A percentile compares a stretch with the other conserved stretches of the same genome.
phyloP scores from a whole-genome alignment of 1,284 basidiomycete genomes.

The Rhodotorula sp. region DNA sequence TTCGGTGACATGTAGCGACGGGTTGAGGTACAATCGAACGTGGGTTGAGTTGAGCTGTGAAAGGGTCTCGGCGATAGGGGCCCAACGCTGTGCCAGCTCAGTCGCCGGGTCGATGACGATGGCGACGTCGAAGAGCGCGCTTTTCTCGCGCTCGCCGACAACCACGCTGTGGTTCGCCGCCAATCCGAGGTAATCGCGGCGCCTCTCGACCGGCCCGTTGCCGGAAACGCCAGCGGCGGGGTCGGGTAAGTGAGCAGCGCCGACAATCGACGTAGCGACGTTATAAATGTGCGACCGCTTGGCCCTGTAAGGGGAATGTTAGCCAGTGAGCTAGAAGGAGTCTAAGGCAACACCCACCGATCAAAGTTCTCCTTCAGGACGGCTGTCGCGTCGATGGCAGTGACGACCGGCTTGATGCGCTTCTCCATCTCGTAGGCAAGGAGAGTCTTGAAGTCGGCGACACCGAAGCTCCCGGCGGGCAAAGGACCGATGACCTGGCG shows the following conservation, averaged over 20 bases:
- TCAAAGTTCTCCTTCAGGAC: neutral
- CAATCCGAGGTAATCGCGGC: constrained; percentile 61
- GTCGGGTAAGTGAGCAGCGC: constrained; percentile 61
- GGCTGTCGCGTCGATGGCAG: constrained; percentile 55
- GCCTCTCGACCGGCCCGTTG: constrained; percentile 47
- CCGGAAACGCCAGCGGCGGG: constrained; percentile 67
- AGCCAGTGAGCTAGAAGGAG: neutral
- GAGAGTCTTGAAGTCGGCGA: constrained; percentile 66
- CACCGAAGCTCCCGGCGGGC: constrained; percentile 57
- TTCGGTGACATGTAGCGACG: constrained; percentile 60
- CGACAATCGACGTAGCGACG: constrained; percentile 66
- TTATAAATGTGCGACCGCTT: constrained; percentile 65
- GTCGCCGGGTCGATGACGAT: constrained; percentile 81
- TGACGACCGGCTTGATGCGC: constrained; percentile 64
- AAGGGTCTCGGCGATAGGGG: constrained; percentile 61
- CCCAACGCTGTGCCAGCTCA: constrained; percentile 79
- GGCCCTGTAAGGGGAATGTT: neutral
- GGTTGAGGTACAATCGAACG: constrained; percentile 73
- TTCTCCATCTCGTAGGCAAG: constrained; percentile 69
- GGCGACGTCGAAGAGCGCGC: constrained; percentile 69
- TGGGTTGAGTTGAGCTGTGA: constrained; percentile 55
- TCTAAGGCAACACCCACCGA: neutral
- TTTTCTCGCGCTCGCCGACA: constrained; percentile 63
- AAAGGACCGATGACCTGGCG: constrained; percentile 66
- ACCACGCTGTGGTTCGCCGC: constrained; percentile 66